Evolutionary conservation across 2,329 filamentous ascomycete species (phyloP).

Genomic region (Trichoderma guizhouense): DNA sequence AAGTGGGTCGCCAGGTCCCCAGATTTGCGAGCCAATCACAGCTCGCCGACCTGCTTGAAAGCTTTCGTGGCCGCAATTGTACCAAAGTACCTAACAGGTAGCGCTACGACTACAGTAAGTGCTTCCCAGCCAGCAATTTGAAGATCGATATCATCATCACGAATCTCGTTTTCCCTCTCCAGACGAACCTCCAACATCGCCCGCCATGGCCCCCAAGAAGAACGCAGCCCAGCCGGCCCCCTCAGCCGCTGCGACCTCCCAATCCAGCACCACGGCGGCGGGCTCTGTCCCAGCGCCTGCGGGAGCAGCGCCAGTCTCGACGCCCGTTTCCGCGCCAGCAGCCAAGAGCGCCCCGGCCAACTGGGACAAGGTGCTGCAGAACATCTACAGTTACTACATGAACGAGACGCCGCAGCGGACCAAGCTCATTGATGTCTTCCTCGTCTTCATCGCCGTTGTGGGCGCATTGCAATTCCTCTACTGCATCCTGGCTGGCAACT

Average conservation of each 20-base stretch:
- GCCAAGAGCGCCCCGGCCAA: constrained; percentile 28
- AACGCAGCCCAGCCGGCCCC: constrained; percentile 32
- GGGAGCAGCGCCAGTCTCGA: constrained; percentile 19
- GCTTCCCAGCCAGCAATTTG: not conserved
- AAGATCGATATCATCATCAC: constrained; percentile 7
- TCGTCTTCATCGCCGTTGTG: constrained; percentile 80
- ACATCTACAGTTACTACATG: constrained; percentile 75
- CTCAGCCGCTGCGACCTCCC: constrained; percentile 33
- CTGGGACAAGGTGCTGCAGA: constrained; percentile 60
- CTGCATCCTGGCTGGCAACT: constrained; percentile 88
- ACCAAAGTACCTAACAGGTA: not conserved
- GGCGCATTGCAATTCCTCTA: constrained; percentile 92
- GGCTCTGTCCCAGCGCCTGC: constrained; percentile 24
- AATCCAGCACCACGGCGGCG: constrained; percentile 29
- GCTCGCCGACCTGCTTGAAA: constrained; percentile 26
- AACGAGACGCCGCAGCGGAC: constrained; percentile 82
- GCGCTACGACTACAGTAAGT: not conserved
- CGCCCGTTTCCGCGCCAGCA: not conserved
- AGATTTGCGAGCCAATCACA: constrained; percentile 32
- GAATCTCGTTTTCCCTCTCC: not conserved
- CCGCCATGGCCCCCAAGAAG: constrained; percentile 52
- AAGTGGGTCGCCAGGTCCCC: constrained; percentile 19
- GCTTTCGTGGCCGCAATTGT: constrained; percentile 37
- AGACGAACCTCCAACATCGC: not conserved
- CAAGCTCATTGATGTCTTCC: constrained; percentile 87